phyloP scores from a whole-genome alignment of 345 rosid species.

The Brassica napus region Da-Ae NC_063436.1:28694501-28695000 shows the following conservation, averaged over 20 bases:
- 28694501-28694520: no score
- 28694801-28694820: no score
- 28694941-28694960: constrained; percentile 98
- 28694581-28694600: neutral
- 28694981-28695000: constrained; percentile 97
- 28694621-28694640: constrained; percentile 80
- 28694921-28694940: constrained; percentile 99
- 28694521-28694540: no score
- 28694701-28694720: constrained; percentile 83
- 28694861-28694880: constrained; percentile 46
- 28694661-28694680: constrained; percentile 98
- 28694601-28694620: neutral
- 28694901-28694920: constrained; percentile 87
- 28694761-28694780: constrained; percentile 98
- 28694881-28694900: constrained; percentile 95
- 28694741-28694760: constrained; percentile 91
- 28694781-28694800: constrained; percentile 94
- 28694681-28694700: constrained; percentile 98
- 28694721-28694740: constrained; percentile 71
- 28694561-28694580: neutral
- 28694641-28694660: constrained; percentile 96
- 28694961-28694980: constrained; percentile 95
- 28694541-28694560: no score
- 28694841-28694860: constrained; percentile 10
- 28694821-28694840: neutral